phyloP scores from a whole-genome alignment of 768 basidiomycete genomes.

The Megacollybia marginata region DNA sequence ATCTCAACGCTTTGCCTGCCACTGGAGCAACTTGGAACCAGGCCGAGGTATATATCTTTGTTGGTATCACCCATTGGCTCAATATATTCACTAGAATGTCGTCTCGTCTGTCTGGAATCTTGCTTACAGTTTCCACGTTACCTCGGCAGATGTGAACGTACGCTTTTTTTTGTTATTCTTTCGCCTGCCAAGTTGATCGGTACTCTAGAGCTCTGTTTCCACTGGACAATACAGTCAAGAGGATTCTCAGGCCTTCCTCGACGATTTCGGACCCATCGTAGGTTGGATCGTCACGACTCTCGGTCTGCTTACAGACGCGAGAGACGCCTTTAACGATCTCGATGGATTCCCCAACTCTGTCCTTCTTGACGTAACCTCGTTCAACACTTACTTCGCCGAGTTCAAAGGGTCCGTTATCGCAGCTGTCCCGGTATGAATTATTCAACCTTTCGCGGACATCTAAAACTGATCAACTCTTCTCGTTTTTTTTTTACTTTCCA shows the following conservation, averaged over 20 bases:
- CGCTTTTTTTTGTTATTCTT: background rate
- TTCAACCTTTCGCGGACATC: background rate
- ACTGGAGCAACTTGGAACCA: background rate
- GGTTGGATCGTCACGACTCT: background rate
- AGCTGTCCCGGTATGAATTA: background rate
- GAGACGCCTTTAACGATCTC: background rate
- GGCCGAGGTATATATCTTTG: background rate
- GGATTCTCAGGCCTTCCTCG: background rate
- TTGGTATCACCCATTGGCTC: background rate
- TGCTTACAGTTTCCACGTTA: background rate
- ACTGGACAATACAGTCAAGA: background rate
- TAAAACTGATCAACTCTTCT: background rate
- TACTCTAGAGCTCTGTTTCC: background rate
- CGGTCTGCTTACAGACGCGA: background rate
- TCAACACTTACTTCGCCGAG: background rate
- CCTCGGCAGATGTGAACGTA: background rate
- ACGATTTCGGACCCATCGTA: background rate
- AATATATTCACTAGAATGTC: background rate
- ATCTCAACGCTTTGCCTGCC: background rate
- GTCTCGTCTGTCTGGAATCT: background rate
- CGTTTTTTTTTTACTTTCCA: background rate
- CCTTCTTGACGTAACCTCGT: background rate
- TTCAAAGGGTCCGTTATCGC: background rate
- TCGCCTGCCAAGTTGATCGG: background rate
- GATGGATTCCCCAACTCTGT: background rate